Evolutionary conservation across 768 basidiomycete genomes (phyloP), one percentile per base, ranked within the genome.

Genomic region (Amanita jacksonii): DNA sequence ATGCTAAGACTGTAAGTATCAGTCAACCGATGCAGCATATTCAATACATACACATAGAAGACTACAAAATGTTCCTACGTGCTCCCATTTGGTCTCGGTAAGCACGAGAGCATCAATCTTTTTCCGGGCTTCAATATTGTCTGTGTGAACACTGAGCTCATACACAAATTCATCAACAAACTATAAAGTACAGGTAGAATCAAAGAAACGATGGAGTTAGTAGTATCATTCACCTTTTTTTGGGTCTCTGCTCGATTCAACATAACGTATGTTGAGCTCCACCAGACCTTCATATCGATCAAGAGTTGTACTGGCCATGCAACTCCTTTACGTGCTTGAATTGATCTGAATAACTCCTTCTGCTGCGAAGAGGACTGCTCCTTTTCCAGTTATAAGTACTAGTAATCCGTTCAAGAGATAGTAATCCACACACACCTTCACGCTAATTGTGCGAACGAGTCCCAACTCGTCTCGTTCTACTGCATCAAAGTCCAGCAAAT

Each of bases 401-500:
- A n/a, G n/a, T n/a, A n/a, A n/a, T n/a, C n/a, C n/a, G n/a, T n/a
- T n/a, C n/a, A 4, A 36, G 20, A 2, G 51, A 58, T 8, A 45
- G 50, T 15, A n/a, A 7, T 15, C 15, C 25, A 32, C 4, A 42
- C 22, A 6, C 28, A 57, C 59, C 45, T 62, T 61, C 2, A 59
- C 53, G 20, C 43, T 43, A 27, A 63, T 59, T 5, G 53, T 47
- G 1, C 54, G 47, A 5, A 62, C 49, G 1, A 61, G 41, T 10
- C 59, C 61, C 20, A 59, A 41, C 33, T 60, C 62, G 51, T 66
- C 64, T 4, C 58, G 49, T n/a, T 49, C 40, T n/a, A n/a, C n/a
- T n/a, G 24, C 44, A 8, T 49, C 49, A 0, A 52, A 15, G 33
- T 57, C 43, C 4, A 16, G 38, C 7, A 13, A 8, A n/a, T n/a